A percentile compares a stretch with the other conserved stretches of the same genome.
These are phyloP conservation scores for Phialocephala sp. DNA, from an alignment of 2,329 filamentous ascomycete genomes.

Conservation along the genomic window DNA sequence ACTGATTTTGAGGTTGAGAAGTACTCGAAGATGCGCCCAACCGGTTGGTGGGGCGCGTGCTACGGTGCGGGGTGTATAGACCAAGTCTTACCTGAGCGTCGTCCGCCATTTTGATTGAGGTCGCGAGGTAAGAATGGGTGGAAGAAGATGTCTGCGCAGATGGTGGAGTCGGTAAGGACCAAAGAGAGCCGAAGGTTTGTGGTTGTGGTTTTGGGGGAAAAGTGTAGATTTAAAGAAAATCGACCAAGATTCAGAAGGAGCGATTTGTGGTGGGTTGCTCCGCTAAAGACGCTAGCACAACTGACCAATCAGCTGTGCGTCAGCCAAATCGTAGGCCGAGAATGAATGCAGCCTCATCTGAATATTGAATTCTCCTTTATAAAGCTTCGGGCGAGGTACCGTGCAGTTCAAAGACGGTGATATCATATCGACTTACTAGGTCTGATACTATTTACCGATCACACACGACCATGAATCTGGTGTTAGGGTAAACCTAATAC, in stretches of 20 bases:
- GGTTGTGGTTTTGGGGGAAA: conserved; percentile 25
- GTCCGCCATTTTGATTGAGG: conserved; percentile 30
- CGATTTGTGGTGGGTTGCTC: conserved; percentile 10
- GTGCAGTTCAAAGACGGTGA: too few relatives aligned
- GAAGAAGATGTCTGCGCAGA: conserved; percentile 18
- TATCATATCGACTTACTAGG: not conserved
- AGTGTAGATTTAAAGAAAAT: conserved; percentile 22
- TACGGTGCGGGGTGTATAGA: too few relatives aligned
- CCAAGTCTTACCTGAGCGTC: conserved; percentile 21
- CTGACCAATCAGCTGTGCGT: not conserved
- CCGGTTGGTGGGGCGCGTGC: too few relatives aligned
- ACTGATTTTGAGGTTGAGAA: too few relatives aligned
- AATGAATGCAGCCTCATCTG: conserved; percentile 3
- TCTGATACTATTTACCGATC: not conserved
- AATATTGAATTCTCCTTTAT: not conserved
- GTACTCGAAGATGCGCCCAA: too few relatives aligned
- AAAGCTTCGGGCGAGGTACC: not conserved
- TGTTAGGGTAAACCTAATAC: conserved; percentile 12
- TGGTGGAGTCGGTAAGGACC: conserved; percentile 28
- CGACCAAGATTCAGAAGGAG: conserved; percentile 6
- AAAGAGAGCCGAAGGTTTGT: conserved; percentile 31
- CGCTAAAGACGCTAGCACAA: not conserved
- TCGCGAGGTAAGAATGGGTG: conserved; percentile 35
- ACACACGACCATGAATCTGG: conserved; percentile 20
- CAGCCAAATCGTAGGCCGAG: not conserved